phyloP scores from a whole-genome alignment of 441 rosid species.

The Capsella rubella region DNA sequence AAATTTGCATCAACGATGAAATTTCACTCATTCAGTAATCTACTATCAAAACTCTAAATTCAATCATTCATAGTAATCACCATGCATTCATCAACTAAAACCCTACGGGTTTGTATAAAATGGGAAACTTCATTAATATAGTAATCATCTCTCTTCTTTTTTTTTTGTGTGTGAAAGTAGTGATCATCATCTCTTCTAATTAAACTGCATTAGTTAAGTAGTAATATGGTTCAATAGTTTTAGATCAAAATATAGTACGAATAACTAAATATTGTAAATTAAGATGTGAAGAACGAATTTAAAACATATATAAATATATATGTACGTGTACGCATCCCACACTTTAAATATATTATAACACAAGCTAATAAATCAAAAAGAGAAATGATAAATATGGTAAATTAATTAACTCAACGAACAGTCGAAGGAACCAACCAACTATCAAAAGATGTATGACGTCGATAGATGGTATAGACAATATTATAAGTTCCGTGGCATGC shows the following conservation, averaged over 20 bases:
- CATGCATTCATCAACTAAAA: background rate
- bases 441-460: slow-evolving; percentile 24
- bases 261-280: background rate
- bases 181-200: background rate
- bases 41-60: background rate
- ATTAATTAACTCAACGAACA: slow-evolving; percentile 23
- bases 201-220: background rate
- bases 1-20: background rate
- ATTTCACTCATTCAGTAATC: background rate
- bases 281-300: background rate
- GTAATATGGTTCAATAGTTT: background rate
- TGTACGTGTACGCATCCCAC: slow-evolving; percentile 22
- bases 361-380: background rate
- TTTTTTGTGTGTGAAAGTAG: too few relatives aligned
- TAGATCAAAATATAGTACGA: background rate
- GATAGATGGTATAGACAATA: background rate
- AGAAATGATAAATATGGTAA: background rate
- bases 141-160: too few relatives aligned
- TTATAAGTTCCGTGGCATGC: slow-evolving; percentile 2
- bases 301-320: background rate
- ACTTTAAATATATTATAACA: background rate
- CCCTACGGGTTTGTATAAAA: background rate
- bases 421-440: slow-evolving; percentile 43
- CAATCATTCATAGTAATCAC: background rate
- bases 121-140: slow-evolving; percentile 3